Percentiles rank a stretch among this genome's conserved stretches.
phyloP scores from a whole-genome alignment of 202 grass and related monocot species.

The Schoenoplectus triqueter region DNA sequence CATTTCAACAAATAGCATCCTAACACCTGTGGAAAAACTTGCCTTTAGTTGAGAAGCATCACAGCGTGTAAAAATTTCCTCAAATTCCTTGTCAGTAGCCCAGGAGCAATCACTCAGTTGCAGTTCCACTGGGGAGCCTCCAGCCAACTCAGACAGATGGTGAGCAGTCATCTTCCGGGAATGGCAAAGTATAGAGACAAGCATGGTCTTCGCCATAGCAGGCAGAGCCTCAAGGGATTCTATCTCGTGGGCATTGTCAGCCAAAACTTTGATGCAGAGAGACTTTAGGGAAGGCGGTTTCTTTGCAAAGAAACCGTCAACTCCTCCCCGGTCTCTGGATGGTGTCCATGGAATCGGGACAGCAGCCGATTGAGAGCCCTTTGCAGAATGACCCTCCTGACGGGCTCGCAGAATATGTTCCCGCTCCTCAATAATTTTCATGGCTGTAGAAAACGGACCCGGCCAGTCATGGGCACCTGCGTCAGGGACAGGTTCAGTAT shows the following conservation, averaged over 20 bases:
- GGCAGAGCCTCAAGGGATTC: conserved; percentile 81
- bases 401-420: conserved; percentile 64
- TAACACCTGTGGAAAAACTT: conserved; percentile 12
- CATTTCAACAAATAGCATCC: background rate
- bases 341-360: conserved; percentile 62
- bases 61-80: conserved; percentile 62
- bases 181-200: conserved; percentile 60
- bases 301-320: background rate
- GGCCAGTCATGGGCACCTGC: conserved; percentile 66
- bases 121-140: conserved; percentile 55
- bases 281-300: conserved; percentile 55
- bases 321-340: conserved; percentile 45
- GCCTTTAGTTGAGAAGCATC: conserved; percentile 60
- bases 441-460: conserved; percentile 84
- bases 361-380: conserved; percentile 32
- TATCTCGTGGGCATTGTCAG: conserved; percentile 69
- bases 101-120: conserved; percentile 83
- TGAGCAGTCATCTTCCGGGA: conserved; percentile 76
- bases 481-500: conserved; percentile 44
- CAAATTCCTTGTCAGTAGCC: conserved; percentile 68
- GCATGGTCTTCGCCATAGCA: conserved; percentile 61
- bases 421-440: conserved; percentile 69
- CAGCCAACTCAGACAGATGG: conserved; percentile 63
- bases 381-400: conserved; percentile 52
- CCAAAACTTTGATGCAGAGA: conserved; percentile 64